Conservation (phyloP, 257 asterid species). For the Ophiorrhiza pumila region DNA sequence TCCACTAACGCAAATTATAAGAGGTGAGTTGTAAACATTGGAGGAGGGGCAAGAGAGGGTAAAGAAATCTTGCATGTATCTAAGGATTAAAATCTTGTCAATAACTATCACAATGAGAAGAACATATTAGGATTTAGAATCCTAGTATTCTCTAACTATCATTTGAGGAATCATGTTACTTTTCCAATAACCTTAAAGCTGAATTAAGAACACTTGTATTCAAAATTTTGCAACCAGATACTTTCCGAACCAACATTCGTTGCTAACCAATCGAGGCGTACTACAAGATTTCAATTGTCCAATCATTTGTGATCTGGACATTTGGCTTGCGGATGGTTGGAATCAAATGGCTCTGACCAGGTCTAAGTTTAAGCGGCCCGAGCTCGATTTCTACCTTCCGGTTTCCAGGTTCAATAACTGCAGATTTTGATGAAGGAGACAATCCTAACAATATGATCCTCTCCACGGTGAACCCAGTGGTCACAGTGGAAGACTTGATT, state of each 20-base stretch:
- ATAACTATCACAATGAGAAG: neutral
- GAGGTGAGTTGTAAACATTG: too few species aligned
- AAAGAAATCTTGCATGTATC: neutral
- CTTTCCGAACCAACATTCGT: neutral
- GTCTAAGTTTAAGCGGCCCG: slow-evolving; percentile 64
- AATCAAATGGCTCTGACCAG: slow-evolving; percentile 34
- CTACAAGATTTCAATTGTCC: slow-evolving; percentile 66
- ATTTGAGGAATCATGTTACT: neutral
- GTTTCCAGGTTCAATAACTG: slow-evolving; percentile 57
- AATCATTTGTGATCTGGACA: slow-evolving; percentile 55
- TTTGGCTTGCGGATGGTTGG: slow-evolving; percentile 80
- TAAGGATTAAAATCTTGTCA: neutral
- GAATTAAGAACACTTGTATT: neutral
- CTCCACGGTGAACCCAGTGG: slow-evolving; percentile 54
- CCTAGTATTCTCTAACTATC: neutral
- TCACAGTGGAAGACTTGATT: slow-evolving; percentile 39
- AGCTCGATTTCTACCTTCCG: slow-evolving; percentile 46
- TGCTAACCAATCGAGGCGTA: neutral
- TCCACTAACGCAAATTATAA: too few species aligned
- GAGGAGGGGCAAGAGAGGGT: too few species aligned
- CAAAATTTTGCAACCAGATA: neutral
- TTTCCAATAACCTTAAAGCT: neutral
- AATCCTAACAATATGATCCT: slow-evolving; percentile 70
- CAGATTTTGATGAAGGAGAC: slow-evolving; percentile 49
- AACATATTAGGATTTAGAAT: neutral